Evolutionary conservation across 306 rosid genomes (phyloP), one percentile per base, ranked within the genome.

Genomic region (Cyamopsis tetragonoloba): DNA sequence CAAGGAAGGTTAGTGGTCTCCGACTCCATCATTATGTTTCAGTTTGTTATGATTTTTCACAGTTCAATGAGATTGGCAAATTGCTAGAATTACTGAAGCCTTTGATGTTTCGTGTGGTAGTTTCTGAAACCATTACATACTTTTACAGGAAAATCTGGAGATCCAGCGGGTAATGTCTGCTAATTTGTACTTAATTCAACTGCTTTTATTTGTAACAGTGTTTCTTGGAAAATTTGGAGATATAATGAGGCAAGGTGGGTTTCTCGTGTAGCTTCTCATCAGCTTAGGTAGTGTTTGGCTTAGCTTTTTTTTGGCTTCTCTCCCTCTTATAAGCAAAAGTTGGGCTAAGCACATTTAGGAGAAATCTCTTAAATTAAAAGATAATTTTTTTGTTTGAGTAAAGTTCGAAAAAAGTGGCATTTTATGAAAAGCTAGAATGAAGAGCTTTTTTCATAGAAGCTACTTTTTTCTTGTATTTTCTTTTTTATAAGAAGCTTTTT

Each of bases 1-100:
- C 49, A 77, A 80, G 49, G 85, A 83, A 78, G 97, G 97, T 93
- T 78, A 80, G 76, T 74, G 48, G 51, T 55, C 66, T 66, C 49
- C 30, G 19, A n/a, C n/a, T n/a, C 30, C 22, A 14, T 71, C 46
- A 14, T 28, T 31, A 34, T 23, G 46, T 73, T 68, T 54, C 30
- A 37, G 43, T 63, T 67, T 81, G 31, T 66, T 15, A 30, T 41
- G 72, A 44, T 43, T 13, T 55, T 50, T 48, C 44, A 24, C 62
- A 48, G 43, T 73, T 77, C 48, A 62, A 63, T 30, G 58, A 58
- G 65, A 39, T 48, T 43, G 47, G 13, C 46, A 55, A 63, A 50
- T 75, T 32, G 34, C 22, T 32, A 12, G 34, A 70, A 50, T 20
- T 61, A 19, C 46, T 59, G 34, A 59, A 39, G 42, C 18, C 19